Evolutionary conservation across 1,284 basidiomycete genomes (phyloP).

Genomic region (Nidula niveotomentosa): DNA sequence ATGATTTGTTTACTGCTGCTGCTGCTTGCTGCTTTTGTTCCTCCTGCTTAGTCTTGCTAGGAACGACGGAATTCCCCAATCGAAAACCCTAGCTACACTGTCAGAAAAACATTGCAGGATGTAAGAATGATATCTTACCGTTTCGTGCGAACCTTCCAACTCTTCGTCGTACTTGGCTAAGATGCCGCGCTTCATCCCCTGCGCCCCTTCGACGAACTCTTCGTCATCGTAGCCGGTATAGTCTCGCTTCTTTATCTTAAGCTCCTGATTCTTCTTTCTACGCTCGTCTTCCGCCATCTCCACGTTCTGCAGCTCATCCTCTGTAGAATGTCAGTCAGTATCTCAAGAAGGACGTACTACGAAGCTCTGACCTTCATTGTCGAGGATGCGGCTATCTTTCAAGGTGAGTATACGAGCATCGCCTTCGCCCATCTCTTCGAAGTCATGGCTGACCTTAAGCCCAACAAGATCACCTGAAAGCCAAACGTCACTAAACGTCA

Average conservation of each 20-base stretch:
- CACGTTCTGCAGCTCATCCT: conserved; percentile 97
- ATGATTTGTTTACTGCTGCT: conserved; percentile 71
- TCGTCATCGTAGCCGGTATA: conserved; percentile 99
- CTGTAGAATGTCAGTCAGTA: conserved; percentile 36
- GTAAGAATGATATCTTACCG: conserved; percentile 40
- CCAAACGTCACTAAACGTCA: conserved; percentile 14
- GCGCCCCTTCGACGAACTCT: conserved; percentile 76
- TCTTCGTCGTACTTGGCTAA: conserved; percentile 96
- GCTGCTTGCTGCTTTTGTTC: conserved; percentile 58
- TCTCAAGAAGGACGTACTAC: neutral
- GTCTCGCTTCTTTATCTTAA: conserved; percentile 87
- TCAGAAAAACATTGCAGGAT: conserved; percentile 3
- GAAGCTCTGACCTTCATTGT: conserved; percentile 74
- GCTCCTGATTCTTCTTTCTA: conserved; percentile 75
- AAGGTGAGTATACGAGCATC: conserved; percentile 95
- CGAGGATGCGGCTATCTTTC: conserved; percentile 93
- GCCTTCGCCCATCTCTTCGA: conserved; percentile 89
- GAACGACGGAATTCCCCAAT: conserved; percentile 57
- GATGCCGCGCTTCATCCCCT: conserved; percentile 81
- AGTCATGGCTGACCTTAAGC: conserved; percentile 94
- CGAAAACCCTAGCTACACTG: conserved; percentile 67
- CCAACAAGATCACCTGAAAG: conserved; percentile 84
- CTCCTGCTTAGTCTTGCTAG: conserved; percentile 34
- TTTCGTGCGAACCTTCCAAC: conserved; percentile 66
- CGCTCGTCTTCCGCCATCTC: conserved; percentile 88